Evolutionary conservation across 441 rosid species (phyloP).

Genomic region (Erodium trifolium): DNA sequence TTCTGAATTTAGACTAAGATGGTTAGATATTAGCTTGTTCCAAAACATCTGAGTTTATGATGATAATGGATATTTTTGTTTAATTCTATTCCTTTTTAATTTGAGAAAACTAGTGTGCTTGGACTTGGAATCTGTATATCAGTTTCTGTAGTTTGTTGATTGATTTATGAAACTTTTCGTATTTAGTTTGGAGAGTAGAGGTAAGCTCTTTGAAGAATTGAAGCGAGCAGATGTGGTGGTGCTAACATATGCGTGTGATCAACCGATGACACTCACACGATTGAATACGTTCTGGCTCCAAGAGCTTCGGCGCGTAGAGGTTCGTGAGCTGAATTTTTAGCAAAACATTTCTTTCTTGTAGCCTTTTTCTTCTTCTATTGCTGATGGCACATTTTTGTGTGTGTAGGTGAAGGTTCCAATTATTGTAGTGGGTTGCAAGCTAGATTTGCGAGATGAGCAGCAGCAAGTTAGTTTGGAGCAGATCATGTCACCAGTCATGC

Average conservation of each 20-base stretch:
- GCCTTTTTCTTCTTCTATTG: not conserved
- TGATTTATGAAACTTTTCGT: slow-evolving; percentile 13
- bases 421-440: slow-evolving; percentile 67
- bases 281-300: slow-evolving; percentile 49
- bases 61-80: too few relatives aligned
- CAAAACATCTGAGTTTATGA: too few relatives aligned
- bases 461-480: slow-evolving; percentile 46
- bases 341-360: not conserved
- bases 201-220: slow-evolving; percentile 45
- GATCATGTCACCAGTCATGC: slow-evolving; percentile 68
- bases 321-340: slow-evolving; percentile 15
- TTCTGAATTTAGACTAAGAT: too few relatives aligned
- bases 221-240: slow-evolving; percentile 54
- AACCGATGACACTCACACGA: slow-evolving; percentile 37
- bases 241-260: slow-evolving; percentile 45
- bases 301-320: slow-evolving; percentile 48
- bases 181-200: slow-evolving; percentile 43
- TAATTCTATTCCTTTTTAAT: too few relatives aligned
- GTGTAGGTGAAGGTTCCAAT: slow-evolving; percentile 34
- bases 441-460: slow-evolving; percentile 55
- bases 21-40: too few relatives aligned
- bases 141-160: not conserved
- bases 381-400: not conserved
- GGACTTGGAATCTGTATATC: not conserved
- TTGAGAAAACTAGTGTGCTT: not conserved